Evolutionary conservation across 2,329 filamentous ascomycete genomes (phyloP), one percentile per base, ranked within the genome.

Genomic region (Monosporascus sp.): DNA sequence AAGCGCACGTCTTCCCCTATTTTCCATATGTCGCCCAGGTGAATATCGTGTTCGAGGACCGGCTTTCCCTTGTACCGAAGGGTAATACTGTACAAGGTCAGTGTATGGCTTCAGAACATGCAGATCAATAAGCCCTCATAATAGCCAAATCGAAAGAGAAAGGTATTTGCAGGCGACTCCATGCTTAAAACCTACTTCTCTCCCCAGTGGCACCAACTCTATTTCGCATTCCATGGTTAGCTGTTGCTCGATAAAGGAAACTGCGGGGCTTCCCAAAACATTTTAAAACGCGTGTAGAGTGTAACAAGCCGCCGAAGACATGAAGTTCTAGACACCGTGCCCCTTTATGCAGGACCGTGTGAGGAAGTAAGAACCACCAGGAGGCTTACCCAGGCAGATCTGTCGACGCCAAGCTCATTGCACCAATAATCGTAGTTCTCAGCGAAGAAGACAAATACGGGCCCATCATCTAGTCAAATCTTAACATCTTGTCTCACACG

Each of bases 401-500:
- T 54, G 18, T 61, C 57, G 22, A 62, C 52, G 20, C 55, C 57
- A 11, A 64, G 54, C 45, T 63, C 44, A 8, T 52, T 20, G 27
- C 56, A 58, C 62, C 62, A 65, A 39, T 63, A 56, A 45, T 63
- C 62, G 49, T 65, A 65, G 41, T 63, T 55, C 51, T 65, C 61
- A 14, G 57, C 59, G 18, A 64, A 62, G 50, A 58, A 58, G 9
- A 57, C 52, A 36, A 62, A 63, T 15, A 65, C 59, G 2, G 59
- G 60, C 3, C 62, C 61, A 36, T 63, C 60, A 47, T 64, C 60
- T n/a, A 57, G 14, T 35, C 9, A 46, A 25, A 17, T 17, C 11
- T 46, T 24, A 46, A 24, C 43, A 27, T 46, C 18, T 11, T 18
- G n/a, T 46, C n/a, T 7, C 20, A 17, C 14, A 11, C n/a, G 11